Conservation (phyloP, 1,284 basidiomycete species). For the Xerocomus amazonicus region DNA sequence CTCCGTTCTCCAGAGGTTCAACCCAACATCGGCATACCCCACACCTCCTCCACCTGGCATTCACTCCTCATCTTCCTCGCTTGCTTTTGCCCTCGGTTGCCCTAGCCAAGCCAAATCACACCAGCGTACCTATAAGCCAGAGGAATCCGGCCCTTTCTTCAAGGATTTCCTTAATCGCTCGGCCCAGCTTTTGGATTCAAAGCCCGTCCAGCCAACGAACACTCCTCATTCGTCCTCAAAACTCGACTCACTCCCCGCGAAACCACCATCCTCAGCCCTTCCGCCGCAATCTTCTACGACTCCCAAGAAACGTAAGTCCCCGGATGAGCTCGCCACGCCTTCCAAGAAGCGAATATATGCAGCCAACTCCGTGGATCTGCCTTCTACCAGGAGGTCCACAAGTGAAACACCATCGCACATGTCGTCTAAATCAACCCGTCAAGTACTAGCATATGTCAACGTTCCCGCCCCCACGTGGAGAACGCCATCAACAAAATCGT, state of each 20-base stretch:
- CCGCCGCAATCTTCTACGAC: constrained; percentile 43
- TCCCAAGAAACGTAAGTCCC: constrained; percentile 49
- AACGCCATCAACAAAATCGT: constrained; percentile 36
- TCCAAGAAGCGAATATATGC: constrained; percentile 48
- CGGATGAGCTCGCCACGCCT: constrained; percentile 46
- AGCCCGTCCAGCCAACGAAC: constrained; percentile 20
- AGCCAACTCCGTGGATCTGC: neutral
- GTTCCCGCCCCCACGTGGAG: constrained; percentile 49
- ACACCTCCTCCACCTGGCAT: constrained; percentile 65
- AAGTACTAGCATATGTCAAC: constrained; percentile 54
- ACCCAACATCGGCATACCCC: constrained; percentile 58
- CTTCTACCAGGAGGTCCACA: constrained; percentile 10
- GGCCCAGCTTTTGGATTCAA: constrained; percentile 33
- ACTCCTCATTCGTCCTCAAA: constrained; percentile 14
- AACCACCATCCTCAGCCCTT: constrained; percentile 29
- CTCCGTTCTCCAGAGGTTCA: constrained; percentile 56
- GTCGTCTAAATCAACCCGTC: constrained; percentile 35
- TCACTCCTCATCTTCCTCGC: constrained; percentile 62
- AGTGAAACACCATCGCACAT: constrained; percentile 26
- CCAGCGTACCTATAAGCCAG: constrained; percentile 42
- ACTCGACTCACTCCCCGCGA: constrained; percentile 5
- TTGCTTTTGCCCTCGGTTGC: constrained; percentile 65
- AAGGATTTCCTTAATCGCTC: constrained; percentile 60
- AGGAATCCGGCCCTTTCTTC: constrained; percentile 61
- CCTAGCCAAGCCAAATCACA: constrained; percentile 35